Base-by-base conservation (phyloP, 176 grass and related monocot species). In the Cymbopogon citratus region DNA sequence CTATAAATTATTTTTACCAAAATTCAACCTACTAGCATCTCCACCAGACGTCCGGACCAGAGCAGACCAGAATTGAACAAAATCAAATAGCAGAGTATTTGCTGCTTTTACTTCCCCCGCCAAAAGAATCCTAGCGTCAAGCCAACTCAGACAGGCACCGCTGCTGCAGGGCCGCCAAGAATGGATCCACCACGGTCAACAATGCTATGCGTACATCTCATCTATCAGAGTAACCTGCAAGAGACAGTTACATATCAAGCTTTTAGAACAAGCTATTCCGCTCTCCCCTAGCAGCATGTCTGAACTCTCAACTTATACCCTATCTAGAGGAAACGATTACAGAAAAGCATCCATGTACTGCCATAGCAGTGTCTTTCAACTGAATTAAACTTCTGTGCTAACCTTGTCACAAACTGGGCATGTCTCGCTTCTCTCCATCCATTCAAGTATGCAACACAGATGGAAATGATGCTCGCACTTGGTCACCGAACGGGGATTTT, bases 371-470 rank as follows among this genome's bases (percentile, higher is more conserved):
- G 24, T 8, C 21, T 45, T 61, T 26, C 12, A 12, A 12, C 39
- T 5, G 15, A 71, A 62, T 63, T 18, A 51, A 49, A 71, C 6
- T 63, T 18, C 21, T 45, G 70, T 18, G 51, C 83, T 63, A 80
- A 96, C 93, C 93, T 92, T 80, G 62, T 91, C 80, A 77, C 90
- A 92, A 48, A 97, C 68, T 26, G 93, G 90, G 59, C 90, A 97
- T 6, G 90, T 91, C 21, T 87, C 86, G 59, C 93, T 91, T 39
- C 93, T 71, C 67, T 97, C 90, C 93, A 97, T 91, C 93, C 93
- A 97, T 62, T 92, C 90, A 34, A 89, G 90, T 48, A 95, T 88
- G 79, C 90, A 90, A 69, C 74, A 87, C 12, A 92, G 31, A 33
- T 33, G 31, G 31, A 33, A 33, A 33, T 33, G 31, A 33, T 33